phyloP scores from a whole-genome alignment of 2,329 filamentous ascomycete genomes.

The Penicillium sp. region DNA sequence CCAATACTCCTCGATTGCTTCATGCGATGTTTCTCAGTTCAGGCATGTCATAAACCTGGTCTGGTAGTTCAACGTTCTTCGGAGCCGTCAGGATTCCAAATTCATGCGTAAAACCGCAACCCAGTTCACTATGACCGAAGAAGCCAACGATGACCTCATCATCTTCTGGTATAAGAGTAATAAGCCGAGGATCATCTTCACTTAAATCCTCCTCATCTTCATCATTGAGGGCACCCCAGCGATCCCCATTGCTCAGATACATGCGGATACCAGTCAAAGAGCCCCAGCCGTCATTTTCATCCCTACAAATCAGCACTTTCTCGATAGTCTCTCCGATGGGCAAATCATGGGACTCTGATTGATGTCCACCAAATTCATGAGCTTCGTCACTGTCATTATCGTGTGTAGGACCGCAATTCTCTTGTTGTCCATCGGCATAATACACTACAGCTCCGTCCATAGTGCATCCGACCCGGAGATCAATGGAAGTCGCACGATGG shows the following conservation, averaged over 20 bases:
- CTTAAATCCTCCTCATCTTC: background rate
- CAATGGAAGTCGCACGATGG: conserved; percentile 46
- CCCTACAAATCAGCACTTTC: conserved; percentile 33
- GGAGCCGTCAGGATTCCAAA: conserved; percentile 56
- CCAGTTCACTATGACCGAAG: conserved; percentile 44
- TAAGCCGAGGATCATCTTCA: background rate
- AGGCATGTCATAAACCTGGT: conserved; percentile 42
- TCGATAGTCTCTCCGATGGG: conserved; percentile 33
- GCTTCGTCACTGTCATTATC: conserved; percentile 26
- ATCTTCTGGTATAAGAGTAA: conserved; percentile 29
- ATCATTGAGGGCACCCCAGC: conserved; percentile 35
- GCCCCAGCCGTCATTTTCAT: conserved; percentile 5
- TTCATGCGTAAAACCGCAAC: conserved; percentile 34
- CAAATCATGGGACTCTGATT: background rate
- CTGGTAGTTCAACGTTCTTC: conserved; percentile 45
- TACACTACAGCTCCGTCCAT: conserved; percentile 54
- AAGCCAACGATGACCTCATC: conserved; percentile 53
- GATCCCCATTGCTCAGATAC: conserved; percentile 29
- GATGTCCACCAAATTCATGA: conserved; percentile 37
- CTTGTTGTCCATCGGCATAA: conserved; percentile 49
- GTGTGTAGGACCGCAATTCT: conserved; percentile 47
- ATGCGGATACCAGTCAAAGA: conserved; percentile 19
- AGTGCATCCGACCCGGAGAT: conserved; percentile 49
- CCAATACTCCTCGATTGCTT: background rate
- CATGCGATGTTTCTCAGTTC: conserved; percentile 35